Percentiles rank a stretch among this genome's conserved stretches.
phyloP scores from a whole-genome alignment of 495 filamentous ascomycete species.

The Xanthoparmelia taractica region DNA sequence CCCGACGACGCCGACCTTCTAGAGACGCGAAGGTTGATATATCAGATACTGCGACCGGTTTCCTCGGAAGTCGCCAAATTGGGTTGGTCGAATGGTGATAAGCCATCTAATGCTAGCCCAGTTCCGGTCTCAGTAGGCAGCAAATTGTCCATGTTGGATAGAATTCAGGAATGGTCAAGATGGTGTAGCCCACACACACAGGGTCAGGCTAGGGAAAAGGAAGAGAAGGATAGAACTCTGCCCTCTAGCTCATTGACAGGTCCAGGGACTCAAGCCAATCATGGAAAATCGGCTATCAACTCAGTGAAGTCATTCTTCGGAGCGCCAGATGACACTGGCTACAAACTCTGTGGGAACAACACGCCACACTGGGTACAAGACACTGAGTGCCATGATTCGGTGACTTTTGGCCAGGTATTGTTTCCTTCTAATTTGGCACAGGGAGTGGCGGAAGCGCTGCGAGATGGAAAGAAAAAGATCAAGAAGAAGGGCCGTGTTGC shows the following conservation, averaged over 20 bases:
- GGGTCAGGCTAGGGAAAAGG: too few species aligned
- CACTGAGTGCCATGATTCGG: conserved; percentile 6
- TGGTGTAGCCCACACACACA: neutral
- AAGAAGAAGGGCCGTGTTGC: neutral
- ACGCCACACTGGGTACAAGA: conserved; percentile 2
- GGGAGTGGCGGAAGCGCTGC: neutral
- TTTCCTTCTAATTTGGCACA: neutral
- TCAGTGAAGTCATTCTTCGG: conserved; percentile 9
- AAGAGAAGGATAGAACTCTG: neutral
- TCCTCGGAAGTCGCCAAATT: neutral
- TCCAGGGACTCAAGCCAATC: neutral
- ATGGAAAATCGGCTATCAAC: neutral
- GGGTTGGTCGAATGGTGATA: neutral
- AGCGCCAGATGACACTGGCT: neutral
- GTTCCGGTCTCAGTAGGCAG: conserved; percentile 13
- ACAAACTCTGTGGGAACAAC: neutral
- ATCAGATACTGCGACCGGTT: conserved; percentile 9
- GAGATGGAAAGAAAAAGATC: neutral
- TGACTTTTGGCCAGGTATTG: conserved; percentile 6
- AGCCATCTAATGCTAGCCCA: neutral
- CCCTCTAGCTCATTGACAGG: neutral
- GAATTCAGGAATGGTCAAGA: conserved; percentile 13
- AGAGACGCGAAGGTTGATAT: conserved; percentile 18
- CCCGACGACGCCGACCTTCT: conserved; percentile 15
- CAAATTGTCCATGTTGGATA: conserved; percentile 9